Percentiles rank a stretch among this genome's conserved stretches.
phyloP scores from a whole-genome alignment of 2,329 filamentous ascomycete genomes.

The Pseudogymnoascus sp. region DNA sequence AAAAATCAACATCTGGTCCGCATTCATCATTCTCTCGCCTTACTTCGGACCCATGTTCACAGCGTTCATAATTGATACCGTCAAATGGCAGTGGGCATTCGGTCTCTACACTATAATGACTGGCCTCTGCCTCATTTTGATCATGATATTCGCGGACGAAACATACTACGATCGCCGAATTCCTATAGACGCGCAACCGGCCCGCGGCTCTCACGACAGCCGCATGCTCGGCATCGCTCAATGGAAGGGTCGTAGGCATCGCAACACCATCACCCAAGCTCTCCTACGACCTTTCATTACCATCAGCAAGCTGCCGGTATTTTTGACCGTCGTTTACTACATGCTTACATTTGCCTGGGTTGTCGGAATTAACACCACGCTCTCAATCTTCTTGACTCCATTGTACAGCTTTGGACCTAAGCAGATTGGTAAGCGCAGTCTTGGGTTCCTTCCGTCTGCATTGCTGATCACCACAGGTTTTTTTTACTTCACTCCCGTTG shows the following conservation, averaged over 20 bases:
- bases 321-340: slow-evolving; percentile 34
- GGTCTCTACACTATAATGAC: slow-evolving; percentile 41
- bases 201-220: slow-evolving; percentile 23
- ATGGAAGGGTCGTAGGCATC: slow-evolving; percentile 24
- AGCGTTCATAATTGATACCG: slow-evolving; percentile 28
- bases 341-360: slow-evolving; percentile 42
- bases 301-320: slow-evolving; percentile 35
- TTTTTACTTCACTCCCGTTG: slow-evolving; percentile 54
- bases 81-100: slow-evolving; percentile 41
- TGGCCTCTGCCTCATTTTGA: slow-evolving; percentile 26
- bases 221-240: slow-evolving; percentile 26
- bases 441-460: not conserved
- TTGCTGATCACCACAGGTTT: slow-evolving; percentile 28
- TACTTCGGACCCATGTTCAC: slow-evolving; percentile 39
- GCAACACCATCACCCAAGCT: slow-evolving; percentile 37
- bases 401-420: slow-evolving; percentile 45
- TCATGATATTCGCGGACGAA: slow-evolving; percentile 39
- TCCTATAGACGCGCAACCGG: slow-evolving; percentile 31
- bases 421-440: slow-evolving; percentile 39
- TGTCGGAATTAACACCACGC: slow-evolving; percentile 51
- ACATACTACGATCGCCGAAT: slow-evolving; percentile 44
- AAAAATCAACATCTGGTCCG: slow-evolving; percentile 45
- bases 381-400: slow-evolving; percentile 44
- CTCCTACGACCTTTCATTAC: slow-evolving; percentile 34
- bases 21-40: slow-evolving; percentile 34